Base-by-base conservation (phyloP, 176 grass and related monocot species). In the Otatea glauca region DNA sequence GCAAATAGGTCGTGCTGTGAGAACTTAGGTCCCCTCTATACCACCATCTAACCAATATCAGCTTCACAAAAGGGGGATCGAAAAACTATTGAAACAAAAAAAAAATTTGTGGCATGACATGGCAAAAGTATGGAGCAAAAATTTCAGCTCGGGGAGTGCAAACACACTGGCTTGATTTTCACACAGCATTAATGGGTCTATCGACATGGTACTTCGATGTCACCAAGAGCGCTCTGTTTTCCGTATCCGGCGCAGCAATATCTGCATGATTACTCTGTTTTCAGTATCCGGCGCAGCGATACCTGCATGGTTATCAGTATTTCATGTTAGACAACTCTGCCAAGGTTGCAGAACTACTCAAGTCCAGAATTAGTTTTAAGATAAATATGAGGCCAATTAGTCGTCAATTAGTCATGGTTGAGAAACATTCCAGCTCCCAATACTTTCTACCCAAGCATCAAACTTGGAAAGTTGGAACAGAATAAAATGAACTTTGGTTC, bases 21-120 rank as follows among this genome's bases (percentile, higher is more conserved):
- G 85, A 72, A 82, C 55, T 81, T 27, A 56, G n/a, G 47, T 77
- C 71, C 55, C 82, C 78, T 86, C 85, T 85, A 75, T 78, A 78
- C 50, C 82, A 85, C 59, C 73, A 82, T 77, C 84, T 84, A 84
- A 78, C 73, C 14, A 25, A 91, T 68, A 77, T 81, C 42, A 65
- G 82, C 72, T 51, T 41, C 82, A 58, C 77, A 15, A 60, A 59
- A 7, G 10, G 70, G 72, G 41, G 54, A 15, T 78, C 23, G 45
- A 76, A 76, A 76, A 53, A 77, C 78, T 82, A 82, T 76, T 38
- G 23, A 9, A 73, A 76, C 23, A 84, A 74, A 6, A 2, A 81
- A n/a, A n/a, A n/a, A n/a, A n/a, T n/a, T n/a, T 71, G 59, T 35
- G 7, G 65, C 77, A n/a, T 59, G 48, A 34, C 66, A 81, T 66